Conservation (phyloP, 805 yeast species). For the Yarrowia alimentaria region DNA sequence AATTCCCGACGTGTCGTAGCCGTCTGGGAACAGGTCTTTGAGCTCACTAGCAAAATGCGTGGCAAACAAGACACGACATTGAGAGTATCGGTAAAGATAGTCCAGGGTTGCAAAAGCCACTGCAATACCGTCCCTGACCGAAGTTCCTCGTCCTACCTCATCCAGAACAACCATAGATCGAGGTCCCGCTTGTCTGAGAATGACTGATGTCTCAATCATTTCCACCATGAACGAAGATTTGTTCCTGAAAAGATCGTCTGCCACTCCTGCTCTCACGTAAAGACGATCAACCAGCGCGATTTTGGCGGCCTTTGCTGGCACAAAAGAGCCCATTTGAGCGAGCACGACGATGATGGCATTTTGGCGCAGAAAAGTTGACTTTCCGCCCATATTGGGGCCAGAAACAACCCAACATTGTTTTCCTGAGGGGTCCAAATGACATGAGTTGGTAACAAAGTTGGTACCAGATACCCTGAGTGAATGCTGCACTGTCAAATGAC, state of each 20-base stretch:
- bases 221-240: conserved; percentile 92
- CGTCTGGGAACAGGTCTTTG: conserved; percentile 42
- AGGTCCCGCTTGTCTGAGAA: conserved; percentile 61
- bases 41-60: conserved; percentile 74
- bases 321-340: conserved; percentile 73
- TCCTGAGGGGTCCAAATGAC: conserved; percentile 34
- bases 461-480: conserved; percentile 53
- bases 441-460: conserved; percentile 51
- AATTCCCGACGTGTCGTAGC: conserved; percentile 35
- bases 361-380: conserved; percentile 72
- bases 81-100: conserved; percentile 52
- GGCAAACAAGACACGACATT: conserved; percentile 79
- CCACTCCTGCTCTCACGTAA: conserved; percentile 75
- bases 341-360: conserved; percentile 64
- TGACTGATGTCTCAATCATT: conserved; percentile 78
- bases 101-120: conserved; percentile 75
- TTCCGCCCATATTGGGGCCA: conserved; percentile 92
- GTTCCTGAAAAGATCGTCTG: conserved; percentile 72
- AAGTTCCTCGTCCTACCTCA: conserved; percentile 89
- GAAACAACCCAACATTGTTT: conserved; percentile 60
- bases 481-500: conserved; percentile 85
- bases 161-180: conserved; percentile 76
- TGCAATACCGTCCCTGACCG: conserved; percentile 79
- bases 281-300: conserved; percentile 75
- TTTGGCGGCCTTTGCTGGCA: conserved; percentile 62